These are phyloP conservation scores for Lotmaria passim DNA, from an alignment of 208 protist genomes.

Conservation along the genomic window DNA sequence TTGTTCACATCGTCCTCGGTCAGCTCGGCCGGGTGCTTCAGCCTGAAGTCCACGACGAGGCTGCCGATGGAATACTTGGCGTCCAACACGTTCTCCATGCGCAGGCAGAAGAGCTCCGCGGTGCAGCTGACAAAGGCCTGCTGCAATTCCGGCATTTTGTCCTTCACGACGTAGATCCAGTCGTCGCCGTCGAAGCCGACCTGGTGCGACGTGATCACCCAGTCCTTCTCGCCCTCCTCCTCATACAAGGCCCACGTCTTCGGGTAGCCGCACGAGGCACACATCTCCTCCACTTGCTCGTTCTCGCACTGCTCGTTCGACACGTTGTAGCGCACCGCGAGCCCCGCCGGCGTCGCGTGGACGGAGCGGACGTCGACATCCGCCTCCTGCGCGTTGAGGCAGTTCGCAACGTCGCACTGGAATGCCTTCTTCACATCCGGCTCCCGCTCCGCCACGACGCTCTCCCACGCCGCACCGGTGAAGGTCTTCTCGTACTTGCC, in stretches of 20 bases:
- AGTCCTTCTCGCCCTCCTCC: conserved; percentile 24
- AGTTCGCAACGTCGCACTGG: conserved; percentile 37
- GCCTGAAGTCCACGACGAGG: conserved; percentile 53
- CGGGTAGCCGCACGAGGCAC: conserved; percentile 47
- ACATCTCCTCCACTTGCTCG: conserved; percentile 27
- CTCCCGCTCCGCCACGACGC: conserved; percentile 16
- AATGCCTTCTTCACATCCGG: conserved; percentile 45
- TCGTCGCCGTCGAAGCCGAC: conserved; percentile 77
- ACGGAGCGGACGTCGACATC: conserved; percentile 33
- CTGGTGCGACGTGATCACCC: conserved; percentile 55
- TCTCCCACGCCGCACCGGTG: conserved; percentile 33
- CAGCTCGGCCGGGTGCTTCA: conserved; percentile 45
- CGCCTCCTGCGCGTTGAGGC: conserved; percentile 25
- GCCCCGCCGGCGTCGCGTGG: conserved; percentile 26
- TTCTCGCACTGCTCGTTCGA: conserved; percentile 18
- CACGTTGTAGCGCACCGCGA: conserved; percentile 48
- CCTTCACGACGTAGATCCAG: conserved; percentile 63
- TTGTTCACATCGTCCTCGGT: conserved; percentile 40
- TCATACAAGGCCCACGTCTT: conserved; percentile 55
- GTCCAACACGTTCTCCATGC: conserved; percentile 39
- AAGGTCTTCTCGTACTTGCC: conserved; percentile 40
- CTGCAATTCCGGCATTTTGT: conserved; percentile 39
- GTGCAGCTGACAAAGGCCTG: conserved; percentile 40
- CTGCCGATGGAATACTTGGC: conserved; percentile 32
- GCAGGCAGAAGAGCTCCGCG: conserved; percentile 36